Evolutionary conservation across 1,139 yeast species (phyloP).

Genomic region (Debaryomyces psychrophilus): DNA sequence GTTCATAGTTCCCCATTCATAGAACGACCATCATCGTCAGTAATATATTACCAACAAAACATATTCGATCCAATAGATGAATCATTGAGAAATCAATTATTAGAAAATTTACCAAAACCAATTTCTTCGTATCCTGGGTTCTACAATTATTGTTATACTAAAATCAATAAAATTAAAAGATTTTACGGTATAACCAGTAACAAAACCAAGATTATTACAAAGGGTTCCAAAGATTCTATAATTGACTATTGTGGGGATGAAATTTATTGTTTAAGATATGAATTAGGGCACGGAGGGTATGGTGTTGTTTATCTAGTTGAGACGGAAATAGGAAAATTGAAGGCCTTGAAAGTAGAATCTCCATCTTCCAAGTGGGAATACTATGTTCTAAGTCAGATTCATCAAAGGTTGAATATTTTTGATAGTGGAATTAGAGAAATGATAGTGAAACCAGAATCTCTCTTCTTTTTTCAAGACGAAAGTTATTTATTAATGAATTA

Average conservation of each 20-base stretch:
- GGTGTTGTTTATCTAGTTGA: constrained; percentile 81
- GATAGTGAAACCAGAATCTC: constrained; percentile 50
- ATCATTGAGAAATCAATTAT: constrained; percentile 25
- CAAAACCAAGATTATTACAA: constrained; percentile 34
- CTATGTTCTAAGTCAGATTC: constrained; percentile 65
- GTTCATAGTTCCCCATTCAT: constrained; percentile 51
- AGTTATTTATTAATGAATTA: constrained; percentile 74
- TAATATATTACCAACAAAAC: constrained; percentile 7
- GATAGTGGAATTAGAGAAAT: constrained; percentile 14
- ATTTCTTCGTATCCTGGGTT: constrained; percentile 34
- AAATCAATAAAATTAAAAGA: constrained; percentile 33
- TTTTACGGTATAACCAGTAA: constrained; percentile 40
- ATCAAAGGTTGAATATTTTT: constrained; percentile 32
- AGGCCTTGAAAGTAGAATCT: constrained; percentile 74
- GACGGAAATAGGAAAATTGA: constrained; percentile 56
- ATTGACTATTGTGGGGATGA: constrained; percentile 55
- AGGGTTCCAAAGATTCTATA: constrained; percentile 45
- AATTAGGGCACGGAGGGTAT: constrained; percentile 79
- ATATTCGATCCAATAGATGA: constrained; percentile 34
- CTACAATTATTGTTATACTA: constrained; percentile 18
- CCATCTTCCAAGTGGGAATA: constrained; percentile 84
- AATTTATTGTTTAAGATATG: constrained; percentile 57
- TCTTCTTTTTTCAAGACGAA: constrained; percentile 69
- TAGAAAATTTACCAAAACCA: constrained; percentile 31
- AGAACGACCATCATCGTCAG: constrained; percentile 35